Conservation (phyloP, 2,329 filamentous ascomycete species). For the Pyrenochaeta sp. region DNA sequence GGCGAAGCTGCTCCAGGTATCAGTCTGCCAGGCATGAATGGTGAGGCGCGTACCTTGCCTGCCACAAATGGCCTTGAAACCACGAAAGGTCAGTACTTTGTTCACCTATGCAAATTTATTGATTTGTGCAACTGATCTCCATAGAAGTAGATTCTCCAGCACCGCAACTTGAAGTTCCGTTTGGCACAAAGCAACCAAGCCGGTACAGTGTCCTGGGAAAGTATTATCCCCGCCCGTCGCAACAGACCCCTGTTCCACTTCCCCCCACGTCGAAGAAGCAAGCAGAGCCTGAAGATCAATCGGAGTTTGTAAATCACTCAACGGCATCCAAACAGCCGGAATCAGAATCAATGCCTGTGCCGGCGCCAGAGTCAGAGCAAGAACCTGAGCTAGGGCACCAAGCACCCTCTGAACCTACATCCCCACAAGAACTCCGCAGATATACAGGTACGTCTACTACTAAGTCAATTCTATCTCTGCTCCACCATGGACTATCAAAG, state of each 20-base stretch:
- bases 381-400: not conserved
- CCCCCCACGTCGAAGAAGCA: conserved; percentile 1
- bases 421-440: not conserved
- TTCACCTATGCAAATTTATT: not conserved
- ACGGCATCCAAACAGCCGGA: not conserved
- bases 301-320: not conserved
- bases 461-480: not conserved
- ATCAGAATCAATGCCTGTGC: too few species aligned
- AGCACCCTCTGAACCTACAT: not conserved
- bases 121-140: not conserved
- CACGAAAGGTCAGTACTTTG: conserved; percentile 5
- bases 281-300: not conserved
- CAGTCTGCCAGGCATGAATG: not conserved
- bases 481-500: not conserved
- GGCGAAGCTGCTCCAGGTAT: conserved; percentile 22
- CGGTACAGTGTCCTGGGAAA: not conserved
- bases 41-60: conserved; percentile 4
- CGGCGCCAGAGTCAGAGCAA: not conserved
- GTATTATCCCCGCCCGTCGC: conserved; percentile 3
- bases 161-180: conserved; percentile 10
- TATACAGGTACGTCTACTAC: not conserved
- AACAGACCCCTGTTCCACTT: conserved; percentile 5
- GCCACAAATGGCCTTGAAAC: conserved; percentile 5
- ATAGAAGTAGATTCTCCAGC: not conserved
- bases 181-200: conserved; percentile 1